Evolutionary conservation across 495 filamentous ascomycete genomes (phyloP), one percentile per base, ranked within the genome.

Genomic region (Acidomyces sp.): DNA sequence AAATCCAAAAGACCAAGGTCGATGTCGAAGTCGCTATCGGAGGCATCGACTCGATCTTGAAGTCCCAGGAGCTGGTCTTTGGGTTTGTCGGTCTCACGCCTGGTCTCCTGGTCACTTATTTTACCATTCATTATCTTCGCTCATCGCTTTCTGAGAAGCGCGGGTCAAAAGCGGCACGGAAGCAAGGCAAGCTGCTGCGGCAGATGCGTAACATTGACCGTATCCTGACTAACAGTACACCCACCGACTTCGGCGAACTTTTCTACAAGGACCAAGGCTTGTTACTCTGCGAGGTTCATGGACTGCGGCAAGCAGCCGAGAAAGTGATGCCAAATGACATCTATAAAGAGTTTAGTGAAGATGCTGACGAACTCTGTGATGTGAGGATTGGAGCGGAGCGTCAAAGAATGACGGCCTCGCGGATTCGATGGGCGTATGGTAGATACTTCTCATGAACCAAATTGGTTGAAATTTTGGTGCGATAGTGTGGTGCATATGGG

Each of bases 1-100:
- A 97, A 55, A 75, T 97, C 32, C 90, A 97, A 55, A 97, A 96
- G 67, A 96, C 90, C 0, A 97, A 96, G 64, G 90, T 97, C 20
- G 90, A 97, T 51, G 80, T 96, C 6, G 90, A 97, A 59, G 77
- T 97, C 41, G 90, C 90, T 12, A 82, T 96, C 57, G 80, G 82
- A 40, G 90, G 90, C 11, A 96, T 97, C 39, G 85, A 97, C 60
- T 64, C 84, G 19, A 67, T 97, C 16, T 65, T 97, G 10, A 94
- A 88, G 63, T 93, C 85, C 50, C 90, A 97, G 54, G 88, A 97
- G 55, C 75, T 97, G 34, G 83, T 97, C 21, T 97, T 97, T 63
- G 90, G 75, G 2, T 93, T 97, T 54, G 74, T 97, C 32, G 86
- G 87, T 6, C 61, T 97, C 27, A 94, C 90, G 0, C 90, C 90